Base-by-base conservation (phyloP, 495 filamentous ascomycete species). In the Xanthoparmelia taractica region DNA sequence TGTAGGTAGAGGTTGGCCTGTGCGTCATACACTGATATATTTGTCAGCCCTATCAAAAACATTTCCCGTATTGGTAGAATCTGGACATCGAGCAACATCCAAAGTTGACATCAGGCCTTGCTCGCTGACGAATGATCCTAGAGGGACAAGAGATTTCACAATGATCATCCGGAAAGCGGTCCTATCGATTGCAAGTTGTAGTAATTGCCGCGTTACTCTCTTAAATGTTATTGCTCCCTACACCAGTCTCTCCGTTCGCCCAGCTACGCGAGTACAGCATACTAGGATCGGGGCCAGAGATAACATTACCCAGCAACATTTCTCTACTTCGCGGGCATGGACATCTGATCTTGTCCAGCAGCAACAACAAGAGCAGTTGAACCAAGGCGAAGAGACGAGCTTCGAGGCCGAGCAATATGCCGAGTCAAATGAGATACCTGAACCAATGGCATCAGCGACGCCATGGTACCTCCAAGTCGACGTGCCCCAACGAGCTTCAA, bases 401-500 rank as follows among this genome's bases (percentile, higher is more conserved):
- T 11, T 55, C 13, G 58, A 61, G 27, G 20, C 8, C 17, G 36
- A 65, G n/a, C 57, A 23, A 17, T 18, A 45, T n/a, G 25, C 23
- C 34, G 50, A 37, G 23, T 40, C 56, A 36, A 34, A 58, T 34
- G 54, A 58, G 13, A 13, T 17, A 25, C 40, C n/a, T 5, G 31
- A 48, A 12, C 27, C 58, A 36, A 45, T 31, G 13, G 2, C 48
- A 8, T 61, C 66, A 17, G 48, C 25, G 20, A 57, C 82, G 2
- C 92, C 93, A 8, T 98, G 94, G 94, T 97, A 96, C 75, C 82
- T 97, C 48, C 86, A 91, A 72, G 85, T 88, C 66, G 81, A 91
- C 65, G 68, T 72, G 36, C 72, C 76, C 20, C 63, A 69, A 50
- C 67, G 58, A 40, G 71, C 77, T 25, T 77, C 78, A 2, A 71